Evolutionary conservation across 306 rosid genomes (phyloP), one percentile per base, ranked within the genome.

Genomic region (Pterocarpus santalinus): DNA sequence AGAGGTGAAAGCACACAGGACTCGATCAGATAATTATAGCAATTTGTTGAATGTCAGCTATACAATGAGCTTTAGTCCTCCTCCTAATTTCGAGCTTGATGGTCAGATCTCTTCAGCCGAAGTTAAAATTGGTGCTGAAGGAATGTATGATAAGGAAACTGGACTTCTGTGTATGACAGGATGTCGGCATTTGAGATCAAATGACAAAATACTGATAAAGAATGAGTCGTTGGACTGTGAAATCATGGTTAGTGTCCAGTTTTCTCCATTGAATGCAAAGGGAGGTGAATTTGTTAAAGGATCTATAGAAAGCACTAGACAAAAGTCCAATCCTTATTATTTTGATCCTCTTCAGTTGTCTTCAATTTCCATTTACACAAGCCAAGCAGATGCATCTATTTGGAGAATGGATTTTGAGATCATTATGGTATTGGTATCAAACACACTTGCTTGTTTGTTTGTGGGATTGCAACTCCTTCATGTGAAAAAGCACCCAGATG

Each of bases 321-420:
- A 33, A 13, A 85, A 80, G 76, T 81, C 84, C 17, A 94, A 95
- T 74, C 92, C 91, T 56, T 84, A 87, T 61, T 89, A 91, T 83
- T 95, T 95, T 78, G 86, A 84, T 11, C 83, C 82, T 69, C 83
- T 93, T 66, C 83, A 83, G 73, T 80, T 95, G 78, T 87, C 87
- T 11, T 87, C 97, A 2, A 75, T 47, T 83, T 89, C 97, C 69
- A 75, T 91, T 15, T 85, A 82, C 91, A 35, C 35, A 22, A 73
- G 53, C 58, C 94, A 89, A 89, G 97, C 89, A 36, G 86, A 84
- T 80, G 94, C 83, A 28, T 88, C 92, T 75, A 88, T 93, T 67
- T 87, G 93, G 92, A 95, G 97, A 83, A 93, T 91, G 88, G 96
- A 93, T 88, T 76, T 90, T 68, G 99, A 95, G 86, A 78, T 90